Base-by-base conservation (phyloP, 179 eudicot species). In the Pouteria campechiana region DNA sequence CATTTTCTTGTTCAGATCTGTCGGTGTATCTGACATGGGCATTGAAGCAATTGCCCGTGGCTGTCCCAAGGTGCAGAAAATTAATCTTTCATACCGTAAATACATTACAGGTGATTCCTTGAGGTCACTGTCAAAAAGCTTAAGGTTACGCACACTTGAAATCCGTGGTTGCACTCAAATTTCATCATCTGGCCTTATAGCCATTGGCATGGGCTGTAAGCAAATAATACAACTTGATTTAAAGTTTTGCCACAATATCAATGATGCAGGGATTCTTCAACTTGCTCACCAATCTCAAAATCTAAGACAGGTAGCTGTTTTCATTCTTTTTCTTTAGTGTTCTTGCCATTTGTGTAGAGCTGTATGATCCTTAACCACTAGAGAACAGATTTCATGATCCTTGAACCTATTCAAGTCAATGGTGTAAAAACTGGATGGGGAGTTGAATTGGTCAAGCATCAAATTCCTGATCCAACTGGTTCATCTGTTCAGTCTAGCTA, bases 281-380 rank as follows among this genome's bases (percentile, higher is more conserved):
- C 95, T 89, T 32, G 86, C 79, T 45, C 93, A 72, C 52, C 79
- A 78, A 49, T 89, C 86, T 44, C 89, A 85, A 39, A 78, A 81
- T 50, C 95, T 89, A 35, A 66, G 81, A 65, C 86, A 81, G 73
- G 97, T 85, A 73, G 25, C 7, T 5, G 3, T 20, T 16, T 5
- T 37, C 32, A 18, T 25, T 31, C 28, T 21, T 49, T 17, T 60
- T 35, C 15, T 32, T 58, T 40, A 25, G n/a, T n/a, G n/a, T n/a
- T n/a, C n/a, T n/a, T n/a, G n/a, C n/a, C n/a, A n/a, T n/a, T n/a
- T n/a, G n/a, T n/a, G n/a, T n/a, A n/a, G n/a, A n/a, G n/a, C n/a
- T n/a, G n/a, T n/a, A n/a, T n/a, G n/a, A n/a, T n/a, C n/a, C n/a
- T n/a, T n/a, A n/a, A n/a, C n/a, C n/a, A n/a, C n/a, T n/a, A n/a